Percentiles rank a stretch among this genome's conserved stretches.
Conservation (phyloP, 2,329 filamentous ascomycete genomes). For the Xylariales sp. region DNA sequence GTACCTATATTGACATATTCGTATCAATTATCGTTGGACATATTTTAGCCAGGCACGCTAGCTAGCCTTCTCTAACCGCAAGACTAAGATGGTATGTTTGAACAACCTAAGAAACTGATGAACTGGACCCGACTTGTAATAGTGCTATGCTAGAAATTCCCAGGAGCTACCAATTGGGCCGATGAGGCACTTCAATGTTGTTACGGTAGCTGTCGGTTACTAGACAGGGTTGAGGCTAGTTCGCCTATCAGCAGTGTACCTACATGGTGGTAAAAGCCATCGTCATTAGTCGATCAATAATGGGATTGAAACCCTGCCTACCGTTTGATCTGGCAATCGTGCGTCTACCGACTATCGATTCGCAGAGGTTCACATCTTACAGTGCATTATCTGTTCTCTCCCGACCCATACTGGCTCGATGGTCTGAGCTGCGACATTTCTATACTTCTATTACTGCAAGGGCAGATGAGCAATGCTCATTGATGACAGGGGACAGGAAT, state of each 20-base stretch:
- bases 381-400: slow-evolving; percentile 4
- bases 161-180: slow-evolving; percentile 5
- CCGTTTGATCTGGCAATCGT: slow-evolving; percentile 14
- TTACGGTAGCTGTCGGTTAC: slow-evolving; percentile 26
- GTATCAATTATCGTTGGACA: slow-evolving; percentile 20
- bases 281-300: slow-evolving; percentile 24
- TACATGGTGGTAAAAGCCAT: slow-evolving; percentile 24
- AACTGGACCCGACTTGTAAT: neutral
- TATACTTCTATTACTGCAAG: slow-evolving; percentile 1
- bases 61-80: neutral
- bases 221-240: slow-evolving; percentile 31
- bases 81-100: neutral
- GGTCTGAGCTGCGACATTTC: neutral
- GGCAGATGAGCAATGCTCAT: slow-evolving; percentile 2
- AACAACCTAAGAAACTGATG: neutral
- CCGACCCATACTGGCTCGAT: slow-evolving; percentile 6
- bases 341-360: slow-evolving; percentile 9
- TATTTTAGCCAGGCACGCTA: slow-evolving; percentile 1
- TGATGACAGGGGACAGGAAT: slow-evolving; percentile 12
- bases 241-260: slow-evolving; percentile 25
- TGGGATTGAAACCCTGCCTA: slow-evolving; percentile 16
- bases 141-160: slow-evolving; percentile 7
- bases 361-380: slow-evolving; percentile 8
- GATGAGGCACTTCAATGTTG: neutral
- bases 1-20: slow-evolving; percentile 11